Evolutionary conservation across 1,284 basidiomycete genomes (phyloP), one percentile per base, ranked within the genome.

Genomic region (Ganoderma lucidum): DNA sequence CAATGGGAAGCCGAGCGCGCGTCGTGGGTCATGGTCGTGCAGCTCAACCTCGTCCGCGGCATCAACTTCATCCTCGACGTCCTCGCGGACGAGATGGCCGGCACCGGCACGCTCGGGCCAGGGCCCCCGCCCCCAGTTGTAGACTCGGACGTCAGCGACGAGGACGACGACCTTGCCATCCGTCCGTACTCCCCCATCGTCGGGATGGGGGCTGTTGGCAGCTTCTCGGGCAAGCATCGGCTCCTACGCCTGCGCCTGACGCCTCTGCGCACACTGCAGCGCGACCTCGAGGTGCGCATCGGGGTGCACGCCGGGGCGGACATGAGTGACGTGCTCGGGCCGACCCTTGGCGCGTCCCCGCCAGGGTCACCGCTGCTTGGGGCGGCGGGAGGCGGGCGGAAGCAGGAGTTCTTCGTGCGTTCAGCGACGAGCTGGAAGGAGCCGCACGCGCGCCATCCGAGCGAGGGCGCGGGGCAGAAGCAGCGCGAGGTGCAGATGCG

Each of bases 1-100:
- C 87, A 90, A 75, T 92, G 93, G 89, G 83, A 84, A 3, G 87
- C 89, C 70, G 90, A 93, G 74, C 88, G 87, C 63, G 81, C 84
- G 3, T 87, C 90, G 41, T 94, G 93, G 93, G 87, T 90, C 23
- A 82, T 86, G 9, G 90, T 94, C 71, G 89, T 94, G 73, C 90
- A 90, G 75, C 86, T 94, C 77, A 90, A 94, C 78, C 86, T 94
- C 77, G 85, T 93, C 68, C 88, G 91, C 69, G 91, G 90, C 72
- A 84, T 92, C 75, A 86, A 88, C 73, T 78, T 79, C 58, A 86
- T 93, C 62, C 81, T 92, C 19, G 85, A 90, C 63, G 78, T 85
- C 58, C 80, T 93, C 67, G 73, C 80, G n/a, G 83, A 83, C 37
- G 89, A 90, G 74, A 87, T 91, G 83, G 73, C 82, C 1, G 79